These are phyloP conservation scores for Aspergillus caelatus DNA, from an alignment of 2,329 filamentous ascomycete genomes.

Conservation along the genomic window DNA sequence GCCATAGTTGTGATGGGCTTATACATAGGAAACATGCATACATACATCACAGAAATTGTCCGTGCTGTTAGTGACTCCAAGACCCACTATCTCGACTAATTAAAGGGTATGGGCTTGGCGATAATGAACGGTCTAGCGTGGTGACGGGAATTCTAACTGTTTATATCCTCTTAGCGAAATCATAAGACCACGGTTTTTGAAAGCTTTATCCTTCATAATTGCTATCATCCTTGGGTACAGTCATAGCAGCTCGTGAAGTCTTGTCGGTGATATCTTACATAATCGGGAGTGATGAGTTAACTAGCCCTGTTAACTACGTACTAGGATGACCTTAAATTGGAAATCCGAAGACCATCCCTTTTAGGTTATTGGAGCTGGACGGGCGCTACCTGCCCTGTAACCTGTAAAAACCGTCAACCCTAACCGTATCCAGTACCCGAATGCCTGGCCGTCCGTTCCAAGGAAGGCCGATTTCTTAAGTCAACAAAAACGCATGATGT, in stretches of 20 bases:
- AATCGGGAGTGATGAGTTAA: neutral
- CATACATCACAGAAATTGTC: neutral
- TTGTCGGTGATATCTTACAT: neutral
- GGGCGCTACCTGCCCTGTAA: neutral
- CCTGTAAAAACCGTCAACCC: neutral
- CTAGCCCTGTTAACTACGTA: no score
- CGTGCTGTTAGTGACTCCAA: neutral
- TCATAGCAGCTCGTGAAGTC: neutral
- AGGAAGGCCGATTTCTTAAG: neutral
- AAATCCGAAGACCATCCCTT: neutral
- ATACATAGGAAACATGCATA: neutral
- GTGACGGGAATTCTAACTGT: neutral
- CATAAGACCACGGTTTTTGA: no score
- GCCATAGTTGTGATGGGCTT: neutral
- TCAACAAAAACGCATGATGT: neutral
- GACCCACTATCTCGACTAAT: neutral
- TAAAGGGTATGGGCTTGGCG: neutral
- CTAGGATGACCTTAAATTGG: neutral
- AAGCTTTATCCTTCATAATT: neutral
- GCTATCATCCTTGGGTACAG: neutral
- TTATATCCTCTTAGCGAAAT: neutral
- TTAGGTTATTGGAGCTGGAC: neutral
- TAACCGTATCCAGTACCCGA: neutral
- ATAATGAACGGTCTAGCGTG: neutral
- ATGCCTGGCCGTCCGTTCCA: neutral